Percentiles rank a stretch among this genome's conserved stretches.
These are phyloP conservation scores for Tritrichomonas musculus DNA, from an alignment of 208 protist species.

Conservation along the genomic window DNA sequence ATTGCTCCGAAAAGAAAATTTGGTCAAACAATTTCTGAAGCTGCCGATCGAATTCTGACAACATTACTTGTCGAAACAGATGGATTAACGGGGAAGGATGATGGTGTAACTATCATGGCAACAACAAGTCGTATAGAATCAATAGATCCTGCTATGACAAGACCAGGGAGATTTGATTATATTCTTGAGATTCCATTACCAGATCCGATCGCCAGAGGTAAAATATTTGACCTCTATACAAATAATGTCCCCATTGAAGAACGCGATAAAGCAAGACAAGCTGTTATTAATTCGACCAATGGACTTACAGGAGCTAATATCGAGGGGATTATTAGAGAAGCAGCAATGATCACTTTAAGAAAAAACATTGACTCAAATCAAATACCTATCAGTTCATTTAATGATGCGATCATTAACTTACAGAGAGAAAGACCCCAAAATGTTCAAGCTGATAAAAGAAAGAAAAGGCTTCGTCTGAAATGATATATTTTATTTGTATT, in stretches of 20 bases:
- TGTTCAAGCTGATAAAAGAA: too few relatives aligned
- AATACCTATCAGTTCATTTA: background rate
- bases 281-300: background rate
- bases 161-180: conserved; percentile 24
- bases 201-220: background rate
- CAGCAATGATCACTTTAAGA: background rate
- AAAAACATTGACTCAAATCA: background rate
- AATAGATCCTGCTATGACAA: background rate
- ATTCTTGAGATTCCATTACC: background rate
- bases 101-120: conserved; percentile 3
- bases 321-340: background rate
- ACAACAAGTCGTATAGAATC: background rate
- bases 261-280: background rate
- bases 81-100: background rate
- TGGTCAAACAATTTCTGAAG: background rate
- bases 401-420: too few relatives aligned
- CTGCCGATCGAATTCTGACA: background rate
- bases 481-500: too few relatives aligned
- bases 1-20: conserved; percentile 8
- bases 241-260: background rate
- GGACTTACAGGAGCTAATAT: background rate
- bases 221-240: conserved; percentile 14
- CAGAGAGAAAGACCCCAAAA: too few relatives aligned
- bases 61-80: conserved; percentile 1
- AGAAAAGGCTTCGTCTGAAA: too few relatives aligned